These are phyloP conservation scores for Conringia planisiliqua DNA, from an alignment of 345 rosid species.

Conservation along the genomic window DNA sequence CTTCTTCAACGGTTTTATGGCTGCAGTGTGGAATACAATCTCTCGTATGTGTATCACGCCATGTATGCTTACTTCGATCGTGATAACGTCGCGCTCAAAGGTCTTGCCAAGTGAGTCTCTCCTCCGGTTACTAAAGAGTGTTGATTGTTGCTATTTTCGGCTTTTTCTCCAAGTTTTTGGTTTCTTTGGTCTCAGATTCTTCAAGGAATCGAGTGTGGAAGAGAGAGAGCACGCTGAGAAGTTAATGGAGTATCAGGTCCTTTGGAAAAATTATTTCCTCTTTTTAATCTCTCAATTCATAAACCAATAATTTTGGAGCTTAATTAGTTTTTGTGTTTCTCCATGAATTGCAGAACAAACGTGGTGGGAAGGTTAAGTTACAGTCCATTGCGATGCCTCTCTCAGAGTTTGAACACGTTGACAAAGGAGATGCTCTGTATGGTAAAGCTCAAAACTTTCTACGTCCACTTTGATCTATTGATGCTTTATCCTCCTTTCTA, in stretches of 20 bases:
- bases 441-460: constrained; percentile 69
- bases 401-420: constrained; percentile 77
- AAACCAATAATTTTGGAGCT: background rate
- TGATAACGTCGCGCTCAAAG: constrained; percentile 84
- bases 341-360: constrained; percentile 52
- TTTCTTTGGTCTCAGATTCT: constrained; percentile 49
- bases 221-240: constrained; percentile 95
- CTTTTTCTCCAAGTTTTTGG: background rate
- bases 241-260: constrained; percentile 91
- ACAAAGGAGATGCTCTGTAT: constrained; percentile 91
- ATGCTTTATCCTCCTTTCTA: background rate
- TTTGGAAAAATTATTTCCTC: background rate
- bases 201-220: constrained; percentile 88
- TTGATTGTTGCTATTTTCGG: background rate
- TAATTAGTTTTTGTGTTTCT: too few relatives aligned
- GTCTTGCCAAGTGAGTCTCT: constrained; percentile 81
- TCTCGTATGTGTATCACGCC: constrained; percentile 89
- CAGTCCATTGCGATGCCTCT: constrained; percentile 67
- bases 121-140: background rate
- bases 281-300: background rate
- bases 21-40: constrained; percentile 85
- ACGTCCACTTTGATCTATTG: background rate
- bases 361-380: constrained; percentile 86
- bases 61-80: constrained; percentile 88
- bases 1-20: background rate